Evolutionary conservation across 1,139 yeast genomes (phyloP).

Genomic region (Scheffersomyces insectosa): DNA sequence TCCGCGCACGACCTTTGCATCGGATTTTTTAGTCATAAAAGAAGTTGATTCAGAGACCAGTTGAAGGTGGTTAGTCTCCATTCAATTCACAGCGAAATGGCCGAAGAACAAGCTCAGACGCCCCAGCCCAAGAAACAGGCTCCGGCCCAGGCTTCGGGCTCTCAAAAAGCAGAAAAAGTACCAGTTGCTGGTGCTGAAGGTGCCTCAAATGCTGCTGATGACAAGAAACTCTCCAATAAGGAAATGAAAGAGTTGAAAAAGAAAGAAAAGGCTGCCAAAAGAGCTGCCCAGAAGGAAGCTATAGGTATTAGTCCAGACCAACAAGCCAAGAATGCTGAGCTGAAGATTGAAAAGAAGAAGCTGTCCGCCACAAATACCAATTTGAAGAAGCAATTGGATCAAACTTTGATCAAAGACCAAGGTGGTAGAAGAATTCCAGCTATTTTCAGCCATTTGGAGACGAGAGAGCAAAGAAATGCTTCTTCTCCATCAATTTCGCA

Average conservation of each 20-base stretch:
- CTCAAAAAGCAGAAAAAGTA: too few species aligned
- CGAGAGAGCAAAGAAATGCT: conserved; percentile 75
- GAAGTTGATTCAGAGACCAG: too few species aligned
- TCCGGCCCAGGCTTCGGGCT: too few species aligned
- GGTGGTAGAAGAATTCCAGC: conserved; percentile 50
- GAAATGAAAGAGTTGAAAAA: conserved; percentile 86
- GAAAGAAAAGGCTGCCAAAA: conserved; percentile 85
- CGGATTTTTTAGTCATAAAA: not conserved
- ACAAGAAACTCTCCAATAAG: conserved; percentile 60
- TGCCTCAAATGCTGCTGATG: conserved; percentile 7
- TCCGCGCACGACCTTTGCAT: too few species aligned
- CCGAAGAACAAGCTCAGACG: not conserved
- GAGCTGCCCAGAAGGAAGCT: conserved; percentile 67
- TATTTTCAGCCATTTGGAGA: conserved; percentile 85
- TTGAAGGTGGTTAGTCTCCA: too few species aligned
- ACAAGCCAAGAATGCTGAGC: conserved; percentile 40
- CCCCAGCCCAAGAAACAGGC: too few species aligned
- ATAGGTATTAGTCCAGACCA: conserved; percentile 50
- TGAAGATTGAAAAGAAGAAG: conserved; percentile 42
- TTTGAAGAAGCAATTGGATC: conserved; percentile 56
- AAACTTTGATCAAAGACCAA: conserved; percentile 48
- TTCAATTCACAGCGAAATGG: not conserved
- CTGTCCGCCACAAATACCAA: conserved; percentile 46
- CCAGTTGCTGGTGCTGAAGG: conserved; percentile 4
- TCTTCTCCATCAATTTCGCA: conserved; percentile 61